Evolutionary conservation across 192 early-diverging fungal species (phyloP).

Genomic region (Backusella australiensis): DNA sequence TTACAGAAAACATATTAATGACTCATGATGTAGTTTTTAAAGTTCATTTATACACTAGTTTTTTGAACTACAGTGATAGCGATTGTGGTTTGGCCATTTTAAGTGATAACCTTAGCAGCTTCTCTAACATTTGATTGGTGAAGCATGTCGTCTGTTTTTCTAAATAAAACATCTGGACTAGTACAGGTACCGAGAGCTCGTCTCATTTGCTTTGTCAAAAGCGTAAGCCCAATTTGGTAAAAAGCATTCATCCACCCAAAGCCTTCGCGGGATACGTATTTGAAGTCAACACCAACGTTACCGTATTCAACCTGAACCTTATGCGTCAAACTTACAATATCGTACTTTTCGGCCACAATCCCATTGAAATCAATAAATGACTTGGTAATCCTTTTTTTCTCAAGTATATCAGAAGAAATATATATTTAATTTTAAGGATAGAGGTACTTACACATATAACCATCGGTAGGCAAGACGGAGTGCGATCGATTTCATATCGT

Average conservation of each 20-base stretch:
- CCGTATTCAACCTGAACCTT: constrained; percentile 93
- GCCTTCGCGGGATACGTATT: constrained; percentile 90
- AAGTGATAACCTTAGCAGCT: constrained; percentile 20
- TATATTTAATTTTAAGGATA: not conserved
- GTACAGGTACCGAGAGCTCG: constrained; percentile 66
- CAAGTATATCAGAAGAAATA: not conserved
- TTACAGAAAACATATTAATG: not conserved
- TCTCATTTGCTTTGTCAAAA: constrained; percentile 67
- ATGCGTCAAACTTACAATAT: constrained; percentile 90
- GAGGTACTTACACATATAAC: constrained; percentile 71
- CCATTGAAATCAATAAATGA: constrained; percentile 97
- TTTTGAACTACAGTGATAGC: constrained; percentile 21
- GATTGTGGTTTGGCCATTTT: constrained; percentile 19
- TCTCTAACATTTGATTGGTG: constrained; percentile 6
- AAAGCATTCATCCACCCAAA: constrained; percentile 99
- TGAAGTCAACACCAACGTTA: constrained; percentile 92
- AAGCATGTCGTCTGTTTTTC: constrained; percentile 4
- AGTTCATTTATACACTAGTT: not conserved
- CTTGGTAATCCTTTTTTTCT: constrained; percentile 66
- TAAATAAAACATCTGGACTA: constrained; percentile 31
- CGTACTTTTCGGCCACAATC: constrained; percentile 96
- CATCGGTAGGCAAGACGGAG: constrained; percentile 90
- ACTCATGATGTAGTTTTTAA: no score
- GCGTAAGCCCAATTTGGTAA: constrained; percentile 80
- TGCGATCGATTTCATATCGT: constrained; percentile 72